Conservation (phyloP, 2,329 filamentous ascomycete genomes). For the Ophiostoma sp. region DNA sequence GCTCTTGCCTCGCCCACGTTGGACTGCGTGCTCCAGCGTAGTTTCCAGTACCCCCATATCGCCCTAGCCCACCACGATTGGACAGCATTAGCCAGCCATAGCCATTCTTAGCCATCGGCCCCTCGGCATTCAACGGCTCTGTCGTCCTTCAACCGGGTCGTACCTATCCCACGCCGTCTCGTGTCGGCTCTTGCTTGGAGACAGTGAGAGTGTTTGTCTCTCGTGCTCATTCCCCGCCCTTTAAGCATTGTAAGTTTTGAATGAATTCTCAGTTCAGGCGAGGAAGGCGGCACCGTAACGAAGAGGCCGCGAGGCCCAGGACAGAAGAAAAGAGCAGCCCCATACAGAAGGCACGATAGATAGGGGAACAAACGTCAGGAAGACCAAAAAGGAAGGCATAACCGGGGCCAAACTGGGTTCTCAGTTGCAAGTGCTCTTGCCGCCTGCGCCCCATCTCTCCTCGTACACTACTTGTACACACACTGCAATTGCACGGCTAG, state of each 20-base stretch:
- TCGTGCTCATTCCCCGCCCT: background rate
- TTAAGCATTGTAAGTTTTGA: background rate
- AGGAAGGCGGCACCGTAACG: background rate
- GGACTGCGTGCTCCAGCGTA: constrained; percentile 16
- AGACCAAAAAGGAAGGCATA: constrained; percentile 4
- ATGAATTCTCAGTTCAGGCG: background rate
- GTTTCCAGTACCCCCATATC: constrained; percentile 9
- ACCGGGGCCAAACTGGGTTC: background rate
- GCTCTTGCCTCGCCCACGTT: constrained; percentile 1
- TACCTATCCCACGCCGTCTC: constrained; percentile 19
- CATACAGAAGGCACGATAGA: background rate
- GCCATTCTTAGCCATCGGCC: constrained; percentile 18
- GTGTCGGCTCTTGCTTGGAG: constrained; percentile 6
- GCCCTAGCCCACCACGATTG: background rate
- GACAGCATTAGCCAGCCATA: constrained; percentile 15
- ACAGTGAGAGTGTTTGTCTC: background rate
- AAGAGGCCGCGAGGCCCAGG: background rate
- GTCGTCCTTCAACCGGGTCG: background rate
- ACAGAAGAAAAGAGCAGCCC: background rate
- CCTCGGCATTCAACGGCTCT: constrained; percentile 27
- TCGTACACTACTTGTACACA: no score
- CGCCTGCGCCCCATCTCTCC: background rate
- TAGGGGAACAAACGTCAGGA: background rate
- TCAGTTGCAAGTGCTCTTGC: background rate
- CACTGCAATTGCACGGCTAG: background rate